Evolutionary conservation across 768 basidiomycete genomes (phyloP).

Genomic region (Suillus alpinus): DNA sequence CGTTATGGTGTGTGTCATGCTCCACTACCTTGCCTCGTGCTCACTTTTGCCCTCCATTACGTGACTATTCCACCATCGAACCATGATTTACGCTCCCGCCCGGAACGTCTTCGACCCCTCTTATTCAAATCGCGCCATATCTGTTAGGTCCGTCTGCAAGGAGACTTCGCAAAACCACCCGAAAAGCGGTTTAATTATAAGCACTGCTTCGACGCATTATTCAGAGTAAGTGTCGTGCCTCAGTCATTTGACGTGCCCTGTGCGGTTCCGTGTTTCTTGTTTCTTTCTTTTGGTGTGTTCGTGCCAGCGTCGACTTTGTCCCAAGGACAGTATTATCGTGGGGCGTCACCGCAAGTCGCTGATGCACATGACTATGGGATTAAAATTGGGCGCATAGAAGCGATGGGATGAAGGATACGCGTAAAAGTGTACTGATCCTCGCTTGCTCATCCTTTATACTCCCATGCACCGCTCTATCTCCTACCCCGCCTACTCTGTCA

Average conservation of each 20-base stretch:
- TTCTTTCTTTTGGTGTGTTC: background rate
- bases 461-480: background rate
- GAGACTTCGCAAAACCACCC: conserved; percentile 84
- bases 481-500: background rate
- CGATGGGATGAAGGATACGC: background rate
- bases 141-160: conserved; percentile 72
- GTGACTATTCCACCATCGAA: conserved; percentile 7
- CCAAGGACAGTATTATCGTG: background rate
- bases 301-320: background rate
- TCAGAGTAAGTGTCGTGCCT: conserved; percentile 54
- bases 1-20: conserved; percentile 51
- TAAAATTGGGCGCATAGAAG: background rate
- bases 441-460: background rate
- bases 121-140: background rate
- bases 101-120: background rate
- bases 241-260: background rate
- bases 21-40: conserved; percentile 1
- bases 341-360: background rate
- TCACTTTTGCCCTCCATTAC: background rate
- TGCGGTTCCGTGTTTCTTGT: background rate
- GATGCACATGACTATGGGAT: background rate
- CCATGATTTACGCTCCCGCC: conserved; percentile 1
- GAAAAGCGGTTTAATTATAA: conserved; percentile 91
- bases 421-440: background rate
- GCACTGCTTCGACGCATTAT: conserved; percentile 84